phyloP scores from a whole-genome alignment of 768 basidiomycete genomes.

The Boletales sp. region DNA sequence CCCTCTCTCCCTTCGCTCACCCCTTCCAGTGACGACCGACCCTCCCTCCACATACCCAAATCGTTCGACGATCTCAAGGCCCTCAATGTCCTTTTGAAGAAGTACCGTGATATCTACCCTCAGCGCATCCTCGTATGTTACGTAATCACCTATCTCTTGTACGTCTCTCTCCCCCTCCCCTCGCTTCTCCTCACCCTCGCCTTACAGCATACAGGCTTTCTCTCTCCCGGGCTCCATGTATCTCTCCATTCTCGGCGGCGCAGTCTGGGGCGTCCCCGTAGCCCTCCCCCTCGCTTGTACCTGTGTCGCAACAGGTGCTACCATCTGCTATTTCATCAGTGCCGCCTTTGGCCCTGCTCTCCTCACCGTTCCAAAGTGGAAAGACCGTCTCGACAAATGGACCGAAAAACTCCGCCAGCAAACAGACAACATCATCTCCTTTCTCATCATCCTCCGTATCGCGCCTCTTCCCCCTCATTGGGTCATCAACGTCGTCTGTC shows the following conservation, averaged over 20 bases:
- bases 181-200: slow-evolving; percentile 7
- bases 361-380: slow-evolving; percentile 82
- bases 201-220: slow-evolving; percentile 84
- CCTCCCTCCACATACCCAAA: slow-evolving; percentile 76
- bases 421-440: slow-evolving; percentile 83
- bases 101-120: slow-evolving; percentile 88
- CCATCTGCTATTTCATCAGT: slow-evolving; percentile 90
- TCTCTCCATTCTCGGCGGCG: slow-evolving; percentile 92
- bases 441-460: slow-evolving; percentile 92
- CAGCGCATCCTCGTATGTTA: slow-evolving; percentile 84
- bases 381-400: slow-evolving; percentile 79
- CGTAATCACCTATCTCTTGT: slow-evolving; percentile 91
- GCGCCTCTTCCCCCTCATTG: slow-evolving; percentile 95
- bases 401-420: slow-evolving; percentile 71
- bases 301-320: slow-evolving; percentile 87
- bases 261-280: slow-evolving; percentile 86
- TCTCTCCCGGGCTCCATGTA: slow-evolving; percentile 98
- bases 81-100: slow-evolving; percentile 82
- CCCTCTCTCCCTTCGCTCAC: slow-evolving; percentile 6
- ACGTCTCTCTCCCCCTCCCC: slow-evolving; percentile 31
- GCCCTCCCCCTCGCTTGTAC: slow-evolving; percentile 89
- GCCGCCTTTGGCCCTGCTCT: slow-evolving; percentile 91
- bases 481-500: slow-evolving; percentile 91
- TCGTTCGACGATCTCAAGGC: slow-evolving; percentile 84
- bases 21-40: slow-evolving; percentile 64